phyloP scores from a whole-genome alignment of 169 alveolate genomes.

The Eimeria praecox region DNA sequence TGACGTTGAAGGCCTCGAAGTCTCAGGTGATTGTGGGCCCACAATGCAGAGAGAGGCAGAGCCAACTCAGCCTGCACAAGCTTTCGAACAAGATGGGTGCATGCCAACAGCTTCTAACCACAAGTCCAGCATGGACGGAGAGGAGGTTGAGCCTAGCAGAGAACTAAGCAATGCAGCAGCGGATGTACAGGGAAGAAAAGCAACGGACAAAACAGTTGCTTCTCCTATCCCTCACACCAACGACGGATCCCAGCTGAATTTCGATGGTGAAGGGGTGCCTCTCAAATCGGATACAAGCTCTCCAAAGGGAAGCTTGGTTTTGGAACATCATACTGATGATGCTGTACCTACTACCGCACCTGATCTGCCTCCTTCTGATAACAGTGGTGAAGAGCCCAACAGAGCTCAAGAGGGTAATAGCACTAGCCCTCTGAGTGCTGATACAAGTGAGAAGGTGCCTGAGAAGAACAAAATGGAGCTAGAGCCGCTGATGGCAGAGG shows the following conservation, averaged over 20 bases:
- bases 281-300: not conserved
- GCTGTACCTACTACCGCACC: not conserved
- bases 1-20: not conserved
- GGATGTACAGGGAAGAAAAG: not conserved
- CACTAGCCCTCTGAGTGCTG: not conserved
- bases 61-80: not conserved
- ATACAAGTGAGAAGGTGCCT: not conserved
- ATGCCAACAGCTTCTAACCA: not conserved
- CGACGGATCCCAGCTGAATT: not conserved
- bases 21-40: not conserved
- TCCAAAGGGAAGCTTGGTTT: not conserved
- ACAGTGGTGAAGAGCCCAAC: not conserved
- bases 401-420: not conserved
- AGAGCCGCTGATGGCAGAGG: slow-evolving; percentile 12
- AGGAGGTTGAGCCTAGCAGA: not conserved
- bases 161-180: not conserved
- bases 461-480: not conserved
- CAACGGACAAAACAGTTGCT: not conserved
- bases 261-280: not conserved
- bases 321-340: not conserved
- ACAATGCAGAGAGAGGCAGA: not conserved
- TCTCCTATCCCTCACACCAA: not conserved
- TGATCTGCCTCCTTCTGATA: not conserved
- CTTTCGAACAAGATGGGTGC: not conserved
- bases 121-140: not conserved